Evolutionary conservation across 75 land plant species (phyloP), one percentile per base, ranked within the genome.

Genomic region (Selaginella moellendorffii): DNA sequence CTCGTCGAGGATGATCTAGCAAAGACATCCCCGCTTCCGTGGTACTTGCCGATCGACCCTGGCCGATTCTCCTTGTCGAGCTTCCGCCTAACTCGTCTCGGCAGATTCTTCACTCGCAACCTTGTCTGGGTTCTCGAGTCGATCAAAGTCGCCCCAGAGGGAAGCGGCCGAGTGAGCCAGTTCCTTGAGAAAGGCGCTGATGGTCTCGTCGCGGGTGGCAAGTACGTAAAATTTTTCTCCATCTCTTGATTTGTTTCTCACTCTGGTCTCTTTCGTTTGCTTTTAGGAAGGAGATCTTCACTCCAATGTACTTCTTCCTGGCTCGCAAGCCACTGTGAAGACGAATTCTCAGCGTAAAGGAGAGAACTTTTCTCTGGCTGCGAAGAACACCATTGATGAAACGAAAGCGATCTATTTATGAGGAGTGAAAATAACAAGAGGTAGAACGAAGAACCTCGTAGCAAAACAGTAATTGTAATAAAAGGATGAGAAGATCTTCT

Each of bases 1-100:
- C n/a, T n/a, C n/a, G n/a, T n/a, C n/a, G 99, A 83, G 65, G 82
- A 86, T 66, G 96, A 95, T 79, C 75, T 95, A 66, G 85, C 91
- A 56, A 29, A 2, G 1, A 75, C 71, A 22, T 85, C 97, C 23
- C 88, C 86, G 54, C 27, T 95, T 9, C 82, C 99, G 1, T 95
- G 99, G 99, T 95, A 86, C 71, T 67, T 77, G 68, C 99, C 99
- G 8, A 56, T 95, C 53, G 99, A 95, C 70, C 69, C 74, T 54
- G 76, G 73, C 61, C 82, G 71, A 10, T 66, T 89, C 42, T 95
- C 99, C 12, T 27, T 89, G 17, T 75, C 77, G 51, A 80, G 91
- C 68, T 83, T 95, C 69, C 87, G 91, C 30, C 71, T 86, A 5
- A 86, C 99, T 46, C 36, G 86, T 1, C 22, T 86, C 62, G 99